A percentile compares a stretch with the other conserved stretches of the same genome.
These are phyloP conservation scores for Aspergillaceae sp. DNA, from an alignment of 2,329 filamentous ascomycete species.

Conservation along the genomic window DNA sequence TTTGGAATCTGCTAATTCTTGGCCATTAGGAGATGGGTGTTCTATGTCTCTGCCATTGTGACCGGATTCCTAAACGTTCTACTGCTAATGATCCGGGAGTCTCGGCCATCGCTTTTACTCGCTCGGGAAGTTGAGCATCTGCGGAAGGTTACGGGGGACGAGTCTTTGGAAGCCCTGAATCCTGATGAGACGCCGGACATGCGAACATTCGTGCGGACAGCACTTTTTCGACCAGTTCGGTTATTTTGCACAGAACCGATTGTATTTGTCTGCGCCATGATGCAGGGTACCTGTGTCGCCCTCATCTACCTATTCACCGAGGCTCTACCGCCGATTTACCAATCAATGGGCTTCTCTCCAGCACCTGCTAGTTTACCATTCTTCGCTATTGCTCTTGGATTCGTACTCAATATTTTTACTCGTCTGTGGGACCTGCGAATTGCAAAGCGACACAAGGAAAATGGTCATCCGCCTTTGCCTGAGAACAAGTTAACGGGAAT, in stretches of 20 bases:
- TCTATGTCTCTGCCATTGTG: slow-evolving; percentile 33
- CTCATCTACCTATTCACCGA: slow-evolving; percentile 45
- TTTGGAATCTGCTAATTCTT: not conserved
- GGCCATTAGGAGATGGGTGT: slow-evolving; percentile 35
- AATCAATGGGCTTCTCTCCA: slow-evolving; percentile 22
- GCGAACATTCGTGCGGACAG: slow-evolving; percentile 29
- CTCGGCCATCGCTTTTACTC: slow-evolving; percentile 36
- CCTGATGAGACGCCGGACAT: slow-evolving; percentile 33
- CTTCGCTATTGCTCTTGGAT: slow-evolving; percentile 31
- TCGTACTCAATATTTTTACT: slow-evolving; percentile 33
- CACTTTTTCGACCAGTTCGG: slow-evolving; percentile 34
- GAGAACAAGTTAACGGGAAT: slow-evolving; percentile 44
- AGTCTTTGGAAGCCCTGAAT: slow-evolving; percentile 25
- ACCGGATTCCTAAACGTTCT: slow-evolving; percentile 24
- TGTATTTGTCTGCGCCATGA: slow-evolving; percentile 36
- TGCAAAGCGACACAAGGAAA: slow-evolving; percentile 16
- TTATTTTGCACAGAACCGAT: slow-evolving; percentile 43
- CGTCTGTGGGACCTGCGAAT: slow-evolving; percentile 35
- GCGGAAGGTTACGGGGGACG: slow-evolving; percentile 17
- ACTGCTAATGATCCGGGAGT: slow-evolving; percentile 33
- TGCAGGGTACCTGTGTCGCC: slow-evolving; percentile 37
- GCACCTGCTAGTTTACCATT: slow-evolving; percentile 31
- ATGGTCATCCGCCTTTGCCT: slow-evolving; percentile 21
- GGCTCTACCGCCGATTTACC: slow-evolving; percentile 29
- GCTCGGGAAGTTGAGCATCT: slow-evolving; percentile 21